Base-by-base conservation (phyloP, 1,284 basidiomycete species). In the Fomes fomentarius region DNA sequence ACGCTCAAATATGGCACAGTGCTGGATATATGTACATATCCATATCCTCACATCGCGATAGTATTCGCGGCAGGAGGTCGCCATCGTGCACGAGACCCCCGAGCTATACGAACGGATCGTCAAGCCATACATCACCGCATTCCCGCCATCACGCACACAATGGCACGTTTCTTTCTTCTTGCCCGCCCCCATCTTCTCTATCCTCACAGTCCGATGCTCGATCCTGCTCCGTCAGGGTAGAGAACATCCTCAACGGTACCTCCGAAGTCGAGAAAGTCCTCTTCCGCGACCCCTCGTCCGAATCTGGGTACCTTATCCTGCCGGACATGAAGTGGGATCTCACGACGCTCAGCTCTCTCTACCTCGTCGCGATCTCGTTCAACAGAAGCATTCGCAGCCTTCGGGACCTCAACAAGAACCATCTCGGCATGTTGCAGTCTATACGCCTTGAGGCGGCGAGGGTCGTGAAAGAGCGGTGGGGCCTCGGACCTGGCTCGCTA, bases 301-400 rank as follows among this genome's bases (percentile, higher is more conserved):
- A 74, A 10, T 67, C 62, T 1, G 89, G 91, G 9, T 98, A 93
- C 66, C 68, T 98, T 46, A 83, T 97, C 54, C 72, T 95, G 0
- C 94, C 95, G 0, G 94, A 98, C 71, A 89, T 96, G 82, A 95
- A 95, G 72, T 94, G 96, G 96, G 95, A 98, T 67, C 81, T 88
- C 26, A 86, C 81, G 3, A 85, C 87, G 2, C 66, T 83, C n/a
- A 74, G 80, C 2, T 79, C 85, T 2, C 75, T 94, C 52, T 95
- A 95, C 68, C 83, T 94, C 52, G 75, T 91, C 17, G 90, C 87
- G 0, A 78, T 96, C 52, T 79, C 81, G 0, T 78, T 81, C 35
- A 81, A 84, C 52, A 67, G 76, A 0, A 65, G 71, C 2, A 81
- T 95, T 42, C 77, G 77, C 31, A 86, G 83, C 43, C 73, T 99